A percentile compares a stretch with the other conserved stretches of the same genome.
These are phyloP conservation scores for Chenopodium formosanum DNA, from an alignment of 148 eudicot species.

Conservation along the genomic window DNA sequence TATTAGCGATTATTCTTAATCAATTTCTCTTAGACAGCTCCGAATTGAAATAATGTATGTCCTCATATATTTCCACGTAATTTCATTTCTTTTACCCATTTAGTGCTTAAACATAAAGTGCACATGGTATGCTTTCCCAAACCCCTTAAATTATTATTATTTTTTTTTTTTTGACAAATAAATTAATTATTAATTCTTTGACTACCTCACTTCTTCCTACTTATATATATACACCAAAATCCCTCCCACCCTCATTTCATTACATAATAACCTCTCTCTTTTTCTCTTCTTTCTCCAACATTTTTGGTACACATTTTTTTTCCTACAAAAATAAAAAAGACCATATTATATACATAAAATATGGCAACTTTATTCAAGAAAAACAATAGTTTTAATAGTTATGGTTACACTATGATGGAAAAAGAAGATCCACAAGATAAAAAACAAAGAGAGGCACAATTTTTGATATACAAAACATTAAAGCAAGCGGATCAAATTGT, in stretches of 20 bases:
- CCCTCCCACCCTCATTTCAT: conserved; percentile 16
- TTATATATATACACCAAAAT: conserved; percentile 25
- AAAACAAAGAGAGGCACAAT: conserved; percentile 55
- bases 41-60: background rate
- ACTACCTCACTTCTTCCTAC: conserved; percentile 26
- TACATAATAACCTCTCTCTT: conserved; percentile 11
- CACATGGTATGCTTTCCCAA: conserved; percentile 33
- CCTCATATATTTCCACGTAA: background rate
- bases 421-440: conserved; percentile 58
- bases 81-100: conserved; percentile 14
- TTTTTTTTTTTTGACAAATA: too few relatives aligned
- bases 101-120: conserved; percentile 22
- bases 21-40: conserved; percentile 3
- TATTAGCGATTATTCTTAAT: background rate
- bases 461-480: conserved; percentile 69
- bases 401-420: conserved; percentile 53
- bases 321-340: background rate
- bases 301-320: background rate
- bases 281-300: background rate
- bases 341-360: background rate
- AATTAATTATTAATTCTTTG: conserved; percentile 10
- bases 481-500: conserved; percentile 41
- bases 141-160: too few relatives aligned
- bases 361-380: conserved; percentile 28
- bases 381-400: conserved; percentile 33